Evolutionary conservation across 148 eudicot genomes (phyloP).

Genomic region (Nepenthes mirabilis): DNA sequence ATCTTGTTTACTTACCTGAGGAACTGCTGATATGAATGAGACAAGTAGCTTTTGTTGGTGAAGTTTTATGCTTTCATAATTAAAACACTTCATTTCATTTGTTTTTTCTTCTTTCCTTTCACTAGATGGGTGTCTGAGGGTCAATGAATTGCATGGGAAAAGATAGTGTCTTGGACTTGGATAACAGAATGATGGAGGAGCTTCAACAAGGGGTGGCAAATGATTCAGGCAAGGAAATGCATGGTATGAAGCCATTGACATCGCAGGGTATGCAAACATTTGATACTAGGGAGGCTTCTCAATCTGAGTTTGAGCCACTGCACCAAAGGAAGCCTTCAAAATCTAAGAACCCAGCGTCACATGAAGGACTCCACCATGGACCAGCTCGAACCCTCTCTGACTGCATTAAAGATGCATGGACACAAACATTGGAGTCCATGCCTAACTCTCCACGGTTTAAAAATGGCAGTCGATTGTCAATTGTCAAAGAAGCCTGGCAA

Average conservation of each 20-base stretch:
- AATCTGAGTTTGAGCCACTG: neutral
- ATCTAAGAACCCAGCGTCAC: neutral
- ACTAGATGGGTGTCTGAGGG: no score
- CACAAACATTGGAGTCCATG: neutral
- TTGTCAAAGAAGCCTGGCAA: conserved; percentile 2
- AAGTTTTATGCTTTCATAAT: no score
- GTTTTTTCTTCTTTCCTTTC: no score
- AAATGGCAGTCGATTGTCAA: neutral
- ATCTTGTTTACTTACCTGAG: no score
- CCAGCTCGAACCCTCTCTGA: neutral
- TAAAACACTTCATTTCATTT: no score
- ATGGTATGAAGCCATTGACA: neutral
- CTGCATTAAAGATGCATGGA: neutral
- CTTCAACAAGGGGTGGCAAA: no score
- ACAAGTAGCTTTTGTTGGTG: no score
- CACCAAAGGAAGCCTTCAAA: neutral
- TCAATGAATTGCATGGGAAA: no score
- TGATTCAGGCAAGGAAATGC: no score
- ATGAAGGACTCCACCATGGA: neutral
- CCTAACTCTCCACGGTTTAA: neutral
- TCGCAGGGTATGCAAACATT: neutral
- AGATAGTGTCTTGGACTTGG: no score
- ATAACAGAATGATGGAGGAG: no score
- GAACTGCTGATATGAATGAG: no score
- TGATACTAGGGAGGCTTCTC: neutral